These are phyloP conservation scores for Mortierella sp. DNA, from an alignment of 371 early-diverging fungal genomes.

Conservation along the genomic window DNA sequence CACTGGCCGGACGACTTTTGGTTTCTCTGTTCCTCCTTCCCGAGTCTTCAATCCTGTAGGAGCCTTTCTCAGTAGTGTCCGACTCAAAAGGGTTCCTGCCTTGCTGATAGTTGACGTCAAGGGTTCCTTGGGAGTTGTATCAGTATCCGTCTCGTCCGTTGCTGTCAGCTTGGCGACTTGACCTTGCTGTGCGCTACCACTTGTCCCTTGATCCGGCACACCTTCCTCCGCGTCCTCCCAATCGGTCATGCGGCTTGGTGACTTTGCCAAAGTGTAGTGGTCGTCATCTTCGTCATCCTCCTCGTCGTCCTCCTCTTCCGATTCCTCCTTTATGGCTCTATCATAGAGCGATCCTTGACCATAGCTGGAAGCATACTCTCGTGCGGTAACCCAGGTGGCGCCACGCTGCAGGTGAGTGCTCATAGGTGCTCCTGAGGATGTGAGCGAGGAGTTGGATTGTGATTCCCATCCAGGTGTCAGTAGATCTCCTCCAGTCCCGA, in stretches of 20 bases:
- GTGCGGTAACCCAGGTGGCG: conserved; percentile 42
- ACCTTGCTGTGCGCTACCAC: background rate
- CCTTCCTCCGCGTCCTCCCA: background rate
- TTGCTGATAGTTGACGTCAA: conserved; percentile 21
- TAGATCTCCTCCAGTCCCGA: conserved; percentile 5
- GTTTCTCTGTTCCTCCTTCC: background rate
- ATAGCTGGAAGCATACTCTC: conserved; percentile 31
- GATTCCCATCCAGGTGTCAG: conserved; percentile 36
- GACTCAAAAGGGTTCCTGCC: conserved; percentile 35
- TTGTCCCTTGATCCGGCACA: background rate
- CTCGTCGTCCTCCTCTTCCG: conserved; percentile 19
- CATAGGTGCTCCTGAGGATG: conserved; percentile 12
- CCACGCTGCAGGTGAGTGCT: conserved; percentile 24
- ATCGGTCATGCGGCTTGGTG: background rate
- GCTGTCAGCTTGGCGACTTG: background rate
- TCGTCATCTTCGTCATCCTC: conserved; percentile 15
- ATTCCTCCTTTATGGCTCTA: conserved; percentile 30
- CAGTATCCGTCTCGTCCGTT: background rate
- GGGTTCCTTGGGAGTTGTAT: conserved; percentile 16
- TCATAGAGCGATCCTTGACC: conserved; percentile 23
- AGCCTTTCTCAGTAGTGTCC: conserved; percentile 25
- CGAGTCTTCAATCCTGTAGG: conserved; percentile 35
- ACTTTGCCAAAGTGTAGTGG: conserved; percentile 9
- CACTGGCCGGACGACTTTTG: conserved; percentile 9
- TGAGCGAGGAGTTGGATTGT: conserved; percentile 15